Conservation (phyloP, 75 land plant species). For the Sequoia sempervirens region DNA sequence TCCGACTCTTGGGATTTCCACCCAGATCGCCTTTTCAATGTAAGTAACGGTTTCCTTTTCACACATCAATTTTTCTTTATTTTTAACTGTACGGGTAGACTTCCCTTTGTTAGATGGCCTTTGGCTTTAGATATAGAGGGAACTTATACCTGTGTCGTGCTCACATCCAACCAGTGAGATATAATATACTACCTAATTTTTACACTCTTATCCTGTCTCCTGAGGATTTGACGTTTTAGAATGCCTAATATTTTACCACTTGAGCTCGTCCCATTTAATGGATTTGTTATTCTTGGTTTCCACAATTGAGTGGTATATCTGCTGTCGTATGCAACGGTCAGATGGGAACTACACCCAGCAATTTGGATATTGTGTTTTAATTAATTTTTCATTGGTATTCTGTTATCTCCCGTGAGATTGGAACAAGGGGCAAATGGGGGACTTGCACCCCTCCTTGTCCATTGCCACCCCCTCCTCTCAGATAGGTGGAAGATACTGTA, state of each 20-base stretch:
- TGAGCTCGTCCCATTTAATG: neutral
- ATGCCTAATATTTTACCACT: neutral
- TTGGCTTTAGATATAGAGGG: no score
- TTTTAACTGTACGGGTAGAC: no score
- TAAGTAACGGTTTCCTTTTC: conserved; percentile 9
- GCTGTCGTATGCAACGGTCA: neutral
- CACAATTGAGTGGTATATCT: neutral
- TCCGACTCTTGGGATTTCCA: conserved; percentile 86
- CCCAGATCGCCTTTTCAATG: conserved; percentile 75
- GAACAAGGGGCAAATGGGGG: neutral
- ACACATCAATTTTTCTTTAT: neutral
- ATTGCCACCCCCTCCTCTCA: neutral
- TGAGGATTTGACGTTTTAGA: neutral
- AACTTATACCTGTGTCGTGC: no score
- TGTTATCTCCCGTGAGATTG: no score
- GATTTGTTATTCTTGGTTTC: neutral
- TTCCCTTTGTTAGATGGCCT: no score
- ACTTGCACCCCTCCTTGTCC: neutral
- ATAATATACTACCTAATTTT: no score
- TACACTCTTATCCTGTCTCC: no score
- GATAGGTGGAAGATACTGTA: neutral
- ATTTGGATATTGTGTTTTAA: no score
- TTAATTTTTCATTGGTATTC: no score
- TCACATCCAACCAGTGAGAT: no score
- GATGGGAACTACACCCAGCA: no score